Evolutionary conservation across 2,329 filamentous ascomycete species (phyloP).

Genomic region (Xylaria sp.): DNA sequence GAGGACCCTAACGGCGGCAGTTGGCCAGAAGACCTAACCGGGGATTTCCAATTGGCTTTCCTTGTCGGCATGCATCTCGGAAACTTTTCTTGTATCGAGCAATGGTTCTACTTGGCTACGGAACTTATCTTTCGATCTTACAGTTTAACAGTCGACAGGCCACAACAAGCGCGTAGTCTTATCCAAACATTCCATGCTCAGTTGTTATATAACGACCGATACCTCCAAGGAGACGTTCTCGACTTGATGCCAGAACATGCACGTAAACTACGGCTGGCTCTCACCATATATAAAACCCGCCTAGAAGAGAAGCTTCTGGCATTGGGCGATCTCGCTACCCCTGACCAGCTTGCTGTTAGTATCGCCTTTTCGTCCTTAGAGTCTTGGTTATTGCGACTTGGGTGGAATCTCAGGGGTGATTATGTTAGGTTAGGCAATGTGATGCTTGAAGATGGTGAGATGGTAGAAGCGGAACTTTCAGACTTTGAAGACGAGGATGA

Average conservation of each 20-base stretch:
- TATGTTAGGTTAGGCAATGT: conserved; percentile 60
- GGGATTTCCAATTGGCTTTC: conserved; percentile 70
- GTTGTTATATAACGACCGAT: conserved; percentile 61
- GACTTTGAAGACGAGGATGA: conserved; percentile 66
- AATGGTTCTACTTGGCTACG: conserved; percentile 68
- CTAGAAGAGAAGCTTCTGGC: conserved; percentile 59
- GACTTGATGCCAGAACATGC: conserved; percentile 50
- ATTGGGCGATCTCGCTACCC: conserved; percentile 49
- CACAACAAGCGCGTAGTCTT: conserved; percentile 58
- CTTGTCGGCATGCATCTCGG: conserved; percentile 66
- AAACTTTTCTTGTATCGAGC: conserved; percentile 68
- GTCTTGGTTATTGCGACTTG: conserved; percentile 57
- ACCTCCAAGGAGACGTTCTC: conserved; percentile 58
- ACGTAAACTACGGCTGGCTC: conserved; percentile 54
- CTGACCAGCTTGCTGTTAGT: conserved; percentile 57
- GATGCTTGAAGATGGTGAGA: conserved; percentile 64
- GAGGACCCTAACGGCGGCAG: conserved; percentile 37
- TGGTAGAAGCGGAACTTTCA: conserved; percentile 58
- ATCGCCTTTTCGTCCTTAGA: conserved; percentile 62
- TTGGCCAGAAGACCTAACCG: conserved; percentile 59
- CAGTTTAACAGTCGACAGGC: conserved; percentile 54
- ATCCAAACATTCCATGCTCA: conserved; percentile 64
- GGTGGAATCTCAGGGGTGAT: conserved; percentile 65
- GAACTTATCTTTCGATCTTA: conserved; percentile 63
- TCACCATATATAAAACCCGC: conserved; percentile 65